phyloP scores from a whole-genome alignment of 495 filamentous ascomycete genomes.

The Haplographium delicatum region DNA sequence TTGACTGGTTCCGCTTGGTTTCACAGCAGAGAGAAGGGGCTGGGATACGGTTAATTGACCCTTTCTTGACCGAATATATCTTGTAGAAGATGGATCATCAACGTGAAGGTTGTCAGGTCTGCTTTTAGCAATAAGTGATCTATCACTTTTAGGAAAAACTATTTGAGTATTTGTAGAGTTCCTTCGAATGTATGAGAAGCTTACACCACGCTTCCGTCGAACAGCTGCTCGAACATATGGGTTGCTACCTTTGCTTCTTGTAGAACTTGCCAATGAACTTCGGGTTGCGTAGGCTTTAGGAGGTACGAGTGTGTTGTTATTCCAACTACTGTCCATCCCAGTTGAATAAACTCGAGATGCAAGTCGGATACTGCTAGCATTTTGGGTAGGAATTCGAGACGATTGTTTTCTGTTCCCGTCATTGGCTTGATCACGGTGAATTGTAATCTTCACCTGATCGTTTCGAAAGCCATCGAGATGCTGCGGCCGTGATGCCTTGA shows the following conservation, averaged over 20 bases:
- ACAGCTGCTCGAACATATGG: constrained; percentile 45
- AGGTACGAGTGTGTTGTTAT: constrained; percentile 18
- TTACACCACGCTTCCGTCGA: constrained; percentile 72
- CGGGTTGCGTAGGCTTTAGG: constrained; percentile 31
- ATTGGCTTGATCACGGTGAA: constrained; percentile 47
- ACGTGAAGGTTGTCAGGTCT: constrained; percentile 18
- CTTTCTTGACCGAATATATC: constrained; percentile 27
- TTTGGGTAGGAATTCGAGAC: too few relatives aligned
- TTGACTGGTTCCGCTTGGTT: constrained; percentile 13
- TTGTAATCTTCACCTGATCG: constrained; percentile 57
- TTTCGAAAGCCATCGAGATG: constrained; percentile 34
- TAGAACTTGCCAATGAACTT: constrained; percentile 54
- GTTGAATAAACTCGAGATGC: constrained; percentile 5
- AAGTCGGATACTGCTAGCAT: not conserved
- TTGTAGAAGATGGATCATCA: constrained; percentile 4
- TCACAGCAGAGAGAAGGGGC: not conserved
- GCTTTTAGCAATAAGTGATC: constrained; percentile 12
- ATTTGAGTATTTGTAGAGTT: constrained; percentile 14
- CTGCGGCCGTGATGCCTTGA: constrained; percentile 58
- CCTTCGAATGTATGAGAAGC: constrained; percentile 56
- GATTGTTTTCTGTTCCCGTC: too few relatives aligned
- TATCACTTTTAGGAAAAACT: not conserved
- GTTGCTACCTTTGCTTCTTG: constrained; percentile 48
- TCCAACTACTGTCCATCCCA: constrained; percentile 27
- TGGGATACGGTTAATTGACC: constrained; percentile 2